phyloP scores from a whole-genome alignment of 768 basidiomycete species.

The Tulasnella sp. region DNA sequence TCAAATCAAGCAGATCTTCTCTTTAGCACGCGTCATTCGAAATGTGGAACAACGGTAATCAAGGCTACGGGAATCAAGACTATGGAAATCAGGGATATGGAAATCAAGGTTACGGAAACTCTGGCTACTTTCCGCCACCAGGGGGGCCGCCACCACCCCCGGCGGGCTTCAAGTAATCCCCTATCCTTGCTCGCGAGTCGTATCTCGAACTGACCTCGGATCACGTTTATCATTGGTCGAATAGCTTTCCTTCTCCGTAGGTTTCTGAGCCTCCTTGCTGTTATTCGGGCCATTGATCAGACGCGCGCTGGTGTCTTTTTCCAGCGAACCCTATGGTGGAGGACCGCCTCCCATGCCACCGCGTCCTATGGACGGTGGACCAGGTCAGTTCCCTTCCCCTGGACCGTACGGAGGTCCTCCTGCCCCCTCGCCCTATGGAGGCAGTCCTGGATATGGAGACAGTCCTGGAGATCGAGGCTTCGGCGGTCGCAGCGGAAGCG shows the following conservation, averaged over 20 bases:
- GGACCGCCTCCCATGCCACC: background rate
- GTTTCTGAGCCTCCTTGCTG: background rate
- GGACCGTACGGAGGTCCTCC: conserved; percentile 14
- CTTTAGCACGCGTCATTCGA: background rate
- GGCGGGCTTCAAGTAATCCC: background rate
- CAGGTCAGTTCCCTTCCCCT: background rate
- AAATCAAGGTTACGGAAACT: conserved; percentile 2
- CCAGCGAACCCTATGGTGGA: background rate
- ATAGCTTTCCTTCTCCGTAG: background rate
- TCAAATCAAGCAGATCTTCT: background rate
- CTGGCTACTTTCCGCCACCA: background rate
- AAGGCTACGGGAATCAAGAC: background rate
- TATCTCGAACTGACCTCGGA: background rate
- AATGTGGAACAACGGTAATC: conserved; percentile 4
- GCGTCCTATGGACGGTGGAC: background rate
- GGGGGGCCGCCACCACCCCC: background rate
- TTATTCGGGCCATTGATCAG: background rate
- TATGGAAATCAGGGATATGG: conserved; percentile 1
- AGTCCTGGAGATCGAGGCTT: background rate
- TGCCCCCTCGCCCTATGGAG: background rate
- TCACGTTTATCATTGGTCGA: background rate
- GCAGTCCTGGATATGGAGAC: too few relatives aligned
- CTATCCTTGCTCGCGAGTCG: background rate
- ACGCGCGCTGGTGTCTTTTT: background rate
- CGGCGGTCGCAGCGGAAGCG: background rate